Base-by-base conservation (phyloP, 2,329 filamentous ascomycete species). In the Madurella mycetomatis region DNA sequence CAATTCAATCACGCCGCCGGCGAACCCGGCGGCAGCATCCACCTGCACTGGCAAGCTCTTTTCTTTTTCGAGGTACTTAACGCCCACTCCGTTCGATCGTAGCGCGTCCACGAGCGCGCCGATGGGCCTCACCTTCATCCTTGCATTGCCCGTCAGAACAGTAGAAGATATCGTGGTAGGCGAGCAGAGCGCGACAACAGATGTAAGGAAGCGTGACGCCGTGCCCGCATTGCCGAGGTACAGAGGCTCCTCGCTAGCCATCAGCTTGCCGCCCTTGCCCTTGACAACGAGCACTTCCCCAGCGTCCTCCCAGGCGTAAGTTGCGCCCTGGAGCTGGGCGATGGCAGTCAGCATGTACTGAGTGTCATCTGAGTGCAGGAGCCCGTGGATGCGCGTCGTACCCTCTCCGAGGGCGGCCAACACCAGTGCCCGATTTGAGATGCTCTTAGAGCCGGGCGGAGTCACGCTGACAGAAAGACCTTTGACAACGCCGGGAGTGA, bases 271-370 rank as follows among this genome's bases (percentile, higher is more conserved):
- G n/a, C 92, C 92, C 64, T 90, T 95, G 51, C 94, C 94, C 58
- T 88, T 85, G 15, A 99, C 88, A 2, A 95, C 85, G 30, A 99
- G 79, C 9, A 94, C 85, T 64, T 94, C 89, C n/a, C 94, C 94
- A 54, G 91, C 88, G 49, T 96, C 88, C 71, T 96, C 90, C 92
- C 92, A 99, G 1, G 86, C 83, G 73, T 95, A 97, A 0, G 87
- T 87, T 16, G 92, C 92, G 31, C 92, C 94, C 32, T 88, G 86
- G 19, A 99, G 81, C 64, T 86, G 85, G 25, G 83, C 81, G 54
- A 99, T 85, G n/a, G 94, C 92, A 54, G 90, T 90, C 43, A 99
- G 77, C 94, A 99, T 99, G 71, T 90, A 94, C 69, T 97, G 90
- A 0, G 92, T 96, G 67, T 99, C 94, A 64, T 97, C 94, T 0